These are phyloP conservation scores for Fusarium chaquense DNA, from an alignment of 2,329 filamentous ascomycete species.

Conservation along the genomic window DNA sequence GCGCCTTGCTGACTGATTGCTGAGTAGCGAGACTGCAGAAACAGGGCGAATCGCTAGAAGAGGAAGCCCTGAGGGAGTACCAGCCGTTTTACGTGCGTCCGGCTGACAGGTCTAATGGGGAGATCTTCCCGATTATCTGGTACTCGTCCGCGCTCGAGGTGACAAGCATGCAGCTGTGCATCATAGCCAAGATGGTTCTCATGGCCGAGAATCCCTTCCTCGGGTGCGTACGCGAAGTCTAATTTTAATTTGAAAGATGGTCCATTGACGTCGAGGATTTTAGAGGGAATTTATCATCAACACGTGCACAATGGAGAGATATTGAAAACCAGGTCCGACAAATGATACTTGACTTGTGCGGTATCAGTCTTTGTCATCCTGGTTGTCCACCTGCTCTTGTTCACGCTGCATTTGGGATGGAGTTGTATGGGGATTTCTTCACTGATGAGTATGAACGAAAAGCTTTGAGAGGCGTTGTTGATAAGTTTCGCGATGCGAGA, in stretches of 20 bases:
- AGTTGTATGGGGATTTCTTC: conserved; percentile 58
- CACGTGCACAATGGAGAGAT: conserved; percentile 51
- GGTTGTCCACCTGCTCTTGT: conserved; percentile 55
- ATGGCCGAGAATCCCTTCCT: conserved; percentile 56
- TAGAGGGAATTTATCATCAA: conserved; percentile 45
- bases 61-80: conserved; percentile 49
- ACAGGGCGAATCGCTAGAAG: conserved; percentile 54
- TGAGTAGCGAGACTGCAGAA: conserved; percentile 51
- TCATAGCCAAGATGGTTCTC: conserved; percentile 56
- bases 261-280: conserved; percentile 14
- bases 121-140: conserved; percentile 57
- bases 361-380: conserved; percentile 56
- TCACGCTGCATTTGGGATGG: conserved; percentile 56
- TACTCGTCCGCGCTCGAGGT: conserved; percentile 56
- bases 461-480: conserved; percentile 55
- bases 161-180: conserved; percentile 56
- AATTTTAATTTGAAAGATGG: background rate
- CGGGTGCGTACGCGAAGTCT: conserved; percentile 43
- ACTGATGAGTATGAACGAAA: conserved; percentile 55
- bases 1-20: background rate
- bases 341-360: conserved; percentile 55
- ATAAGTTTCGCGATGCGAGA: conserved; percentile 59
- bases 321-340: conserved; percentile 55
- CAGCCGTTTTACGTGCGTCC: conserved; percentile 52
- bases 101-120: conserved; percentile 53